Base-by-base conservation (phyloP, 2,329 filamentous ascomycete species). In the Phialophora expanda region DNA sequence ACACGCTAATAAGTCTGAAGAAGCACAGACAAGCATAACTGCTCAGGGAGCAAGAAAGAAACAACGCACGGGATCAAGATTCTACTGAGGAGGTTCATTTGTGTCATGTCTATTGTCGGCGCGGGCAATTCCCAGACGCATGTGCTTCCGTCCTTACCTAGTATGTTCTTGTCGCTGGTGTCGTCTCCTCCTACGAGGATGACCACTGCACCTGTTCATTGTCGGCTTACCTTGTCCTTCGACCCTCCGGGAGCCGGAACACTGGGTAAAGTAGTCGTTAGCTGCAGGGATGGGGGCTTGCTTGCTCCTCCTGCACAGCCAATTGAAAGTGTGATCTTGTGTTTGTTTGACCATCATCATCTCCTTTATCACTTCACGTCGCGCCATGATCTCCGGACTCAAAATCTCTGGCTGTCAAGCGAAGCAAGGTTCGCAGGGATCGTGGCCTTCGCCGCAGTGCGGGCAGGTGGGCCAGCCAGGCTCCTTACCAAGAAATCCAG, bases 401-500 rank as follows among this genome's bases (percentile, higher is more conserved):
- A 3, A 7, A 30, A 8, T 26, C 30, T 32, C 30, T n/a, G 2
- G 4, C 17, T 9, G 20, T 57, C 34, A 57, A 46, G 11, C 12
- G 17, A 57, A 57, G 38, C 55, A 57, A 24, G 55, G 6, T 3
- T 57, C 55, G 20, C n/a, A 46, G 11, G 55, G 55, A 20, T 57
- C 55, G 20, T 57, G 55, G 20, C 55, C 55, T 41, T 46, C 55
- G 17, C 38, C 38, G 55, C 55, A 57, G n/a, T 22, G 3, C 7
- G 55, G 55, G n/a, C 34, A 57, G 7, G 55, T 44, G 5, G 55
- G 34, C 55, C 55, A 57, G 28, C 55, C 55, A 44, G 55, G 66
- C 79, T 50, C 51, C 17, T 30, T n/a, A n/a, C 22, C 22, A 32
- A 30, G 24, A 55, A 32, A 11, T 3, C 17, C 24, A 2, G 51